phyloP scores from a whole-genome alignment of 257 asterid genomes.

The Gynochthodes officinalis region DNA sequence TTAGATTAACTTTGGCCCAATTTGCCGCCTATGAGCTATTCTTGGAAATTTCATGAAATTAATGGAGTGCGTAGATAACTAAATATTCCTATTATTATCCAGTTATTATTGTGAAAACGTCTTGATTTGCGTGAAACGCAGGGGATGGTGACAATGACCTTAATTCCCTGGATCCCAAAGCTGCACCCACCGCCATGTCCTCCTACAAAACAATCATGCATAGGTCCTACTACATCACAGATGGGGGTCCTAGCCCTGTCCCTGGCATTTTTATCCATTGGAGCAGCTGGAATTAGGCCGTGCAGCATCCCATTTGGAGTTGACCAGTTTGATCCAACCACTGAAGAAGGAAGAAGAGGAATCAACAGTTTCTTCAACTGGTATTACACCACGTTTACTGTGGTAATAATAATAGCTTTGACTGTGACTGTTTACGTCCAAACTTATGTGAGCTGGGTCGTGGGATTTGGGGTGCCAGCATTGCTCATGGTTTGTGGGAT shows the following conservation, averaged over 20 bases:
- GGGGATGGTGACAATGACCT: constrained; percentile 85
- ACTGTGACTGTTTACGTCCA: constrained; percentile 80
- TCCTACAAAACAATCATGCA: constrained; percentile 35
- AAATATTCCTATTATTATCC: too few relatives aligned
- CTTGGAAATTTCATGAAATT: too few relatives aligned
- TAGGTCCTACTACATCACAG: constrained; percentile 51
- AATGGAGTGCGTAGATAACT: too few relatives aligned
- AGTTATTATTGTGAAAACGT: too few relatives aligned
- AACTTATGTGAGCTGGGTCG: constrained; percentile 61
- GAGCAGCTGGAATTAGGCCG: constrained; percentile 83
- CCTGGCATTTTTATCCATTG: constrained; percentile 51
- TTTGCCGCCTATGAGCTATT: too few relatives aligned
- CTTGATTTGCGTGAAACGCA: constrained; percentile 23
- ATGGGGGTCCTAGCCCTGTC: constrained; percentile 44
- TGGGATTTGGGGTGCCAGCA: constrained; percentile 64
- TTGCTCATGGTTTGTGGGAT: constrained; percentile 52
- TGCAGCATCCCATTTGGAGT: constrained; percentile 94
- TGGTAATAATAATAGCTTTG: constrained; percentile 52
- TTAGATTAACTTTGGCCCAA: too few relatives aligned
- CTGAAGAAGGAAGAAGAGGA: constrained; percentile 64
- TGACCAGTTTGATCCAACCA: constrained; percentile 69
- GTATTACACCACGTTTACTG: constrained; percentile 77
- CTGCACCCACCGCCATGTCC: constrained; percentile 77
- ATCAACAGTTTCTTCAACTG: constrained; percentile 85
- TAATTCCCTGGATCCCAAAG: constrained; percentile 56